phyloP scores from a whole-genome alignment of 1,139 yeast species.

The Lodderomyces orthopsilosis region DNA sequence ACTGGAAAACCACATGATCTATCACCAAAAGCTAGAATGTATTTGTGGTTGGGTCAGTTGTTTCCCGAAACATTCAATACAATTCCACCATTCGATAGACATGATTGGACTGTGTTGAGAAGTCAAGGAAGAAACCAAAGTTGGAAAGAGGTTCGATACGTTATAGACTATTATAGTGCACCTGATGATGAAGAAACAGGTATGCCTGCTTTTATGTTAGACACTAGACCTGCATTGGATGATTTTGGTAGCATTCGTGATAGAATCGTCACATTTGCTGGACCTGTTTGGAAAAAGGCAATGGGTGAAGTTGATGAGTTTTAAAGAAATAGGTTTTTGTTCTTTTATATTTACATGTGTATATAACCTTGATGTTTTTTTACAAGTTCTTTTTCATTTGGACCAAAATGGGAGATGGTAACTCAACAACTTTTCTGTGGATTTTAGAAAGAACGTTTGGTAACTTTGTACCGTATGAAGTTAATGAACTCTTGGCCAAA shows the following conservation, averaged over 20 bases:
- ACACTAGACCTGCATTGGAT: constrained; percentile 94
- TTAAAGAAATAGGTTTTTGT: background rate
- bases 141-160: constrained; percentile 70
- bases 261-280: constrained; percentile 53
- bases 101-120: constrained; percentile 96
- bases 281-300: constrained; percentile 42
- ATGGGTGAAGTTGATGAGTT: constrained; percentile 37
- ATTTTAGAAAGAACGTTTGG: constrained; percentile 27
- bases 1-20: constrained; percentile 89
- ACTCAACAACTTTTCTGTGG: constrained; percentile 3
- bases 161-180: constrained; percentile 90
- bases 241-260: constrained; percentile 59
- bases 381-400: constrained; percentile 1
- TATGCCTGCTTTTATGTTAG: constrained; percentile 86
- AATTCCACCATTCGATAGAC: constrained; percentile 94
- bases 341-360: background rate
- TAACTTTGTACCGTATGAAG: constrained; percentile 38
- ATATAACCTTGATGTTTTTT: background rate
- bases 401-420: background rate
- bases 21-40: constrained; percentile 83
- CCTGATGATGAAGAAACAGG: constrained; percentile 89
- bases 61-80: constrained; percentile 73
- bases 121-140: constrained; percentile 46
- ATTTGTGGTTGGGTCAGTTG: constrained; percentile 60
- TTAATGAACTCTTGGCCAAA: constrained; percentile 24